Evolutionary conservation across 306 rosid species (phyloP).

Genomic region (Glycine tomentella): DNA sequence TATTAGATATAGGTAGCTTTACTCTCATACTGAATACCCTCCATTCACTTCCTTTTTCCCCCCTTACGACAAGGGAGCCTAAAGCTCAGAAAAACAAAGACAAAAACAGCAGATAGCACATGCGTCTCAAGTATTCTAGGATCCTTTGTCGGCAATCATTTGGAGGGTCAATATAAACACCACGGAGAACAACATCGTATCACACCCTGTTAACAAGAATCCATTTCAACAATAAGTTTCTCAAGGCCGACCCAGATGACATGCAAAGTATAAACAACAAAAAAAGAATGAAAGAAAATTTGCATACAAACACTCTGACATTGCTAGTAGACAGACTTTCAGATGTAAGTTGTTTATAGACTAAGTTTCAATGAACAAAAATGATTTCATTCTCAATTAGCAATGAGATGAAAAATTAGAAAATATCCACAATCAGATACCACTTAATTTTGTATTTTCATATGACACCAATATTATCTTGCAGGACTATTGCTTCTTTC

Average conservation of each 20-base stretch:
- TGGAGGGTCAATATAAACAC: conserved; percentile 8
- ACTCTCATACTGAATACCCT: not conserved
- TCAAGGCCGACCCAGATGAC: too few species aligned
- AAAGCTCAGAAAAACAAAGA: conserved; percentile 11
- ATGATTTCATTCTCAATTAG: not conserved
- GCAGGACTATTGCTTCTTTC: not conserved
- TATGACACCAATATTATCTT: too few species aligned
- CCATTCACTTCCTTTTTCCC: not conserved
- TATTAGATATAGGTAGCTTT: not conserved
- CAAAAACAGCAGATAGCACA: not conserved
- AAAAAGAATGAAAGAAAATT: not conserved
- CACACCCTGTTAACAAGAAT: conserved; percentile 28
- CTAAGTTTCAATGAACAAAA: not conserved
- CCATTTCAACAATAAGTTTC: conserved; percentile 19
- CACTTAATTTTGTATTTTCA: not conserved
- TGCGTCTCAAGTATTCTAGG: not conserved
- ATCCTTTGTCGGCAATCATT: conserved; percentile 30
- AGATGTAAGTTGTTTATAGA: not conserved
- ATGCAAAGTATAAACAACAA: not conserved
- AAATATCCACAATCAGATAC: not conserved
- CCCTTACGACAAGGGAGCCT: not conserved
- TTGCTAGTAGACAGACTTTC: not conserved
- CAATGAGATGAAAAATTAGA: conserved; percentile 3
- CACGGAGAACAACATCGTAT: not conserved
- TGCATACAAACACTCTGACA: conserved; percentile 3